Conservation (phyloP, 108 stramenopile genomes). For the Skeletonema grethae region DNA sequence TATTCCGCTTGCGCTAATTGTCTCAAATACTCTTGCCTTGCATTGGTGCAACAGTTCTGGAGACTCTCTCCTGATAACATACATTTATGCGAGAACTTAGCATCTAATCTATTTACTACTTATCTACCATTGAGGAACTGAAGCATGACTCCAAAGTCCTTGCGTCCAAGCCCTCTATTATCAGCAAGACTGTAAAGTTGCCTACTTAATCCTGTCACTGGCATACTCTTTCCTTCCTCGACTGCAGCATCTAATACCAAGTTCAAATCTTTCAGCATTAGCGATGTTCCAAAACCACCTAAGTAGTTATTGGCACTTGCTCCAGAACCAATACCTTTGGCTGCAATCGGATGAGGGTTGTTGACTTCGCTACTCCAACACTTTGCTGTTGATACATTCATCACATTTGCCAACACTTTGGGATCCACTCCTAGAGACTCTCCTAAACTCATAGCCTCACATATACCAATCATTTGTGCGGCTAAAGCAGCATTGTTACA, state of each 20-base stretch:
- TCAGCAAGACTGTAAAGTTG: slow-evolving; percentile 66
- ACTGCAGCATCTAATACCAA: slow-evolving; percentile 70
- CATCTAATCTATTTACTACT: no score
- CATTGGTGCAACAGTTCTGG: no score
- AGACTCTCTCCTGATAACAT: no score
- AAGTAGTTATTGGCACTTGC: slow-evolving; percentile 63
- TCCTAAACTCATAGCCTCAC: slow-evolving; percentile 94
- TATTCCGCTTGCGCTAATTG: no score
- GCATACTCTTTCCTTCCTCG: slow-evolving; percentile 61
- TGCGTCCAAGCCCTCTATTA: slow-evolving; percentile 54
- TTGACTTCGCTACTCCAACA: slow-evolving; percentile 93
- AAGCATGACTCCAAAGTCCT: slow-evolving; percentile 80
- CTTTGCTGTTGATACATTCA: slow-evolving; percentile 92
- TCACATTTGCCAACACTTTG: slow-evolving; percentile 73
- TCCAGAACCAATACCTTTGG: slow-evolving; percentile 65
- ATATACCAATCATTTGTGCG: slow-evolving; percentile 91
- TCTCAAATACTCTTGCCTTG: no score
- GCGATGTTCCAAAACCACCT: slow-evolving; percentile 76
- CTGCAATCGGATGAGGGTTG: slow-evolving; percentile 89
- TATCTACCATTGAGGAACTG: slow-evolving; percentile 58
- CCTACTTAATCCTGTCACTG: slow-evolving; percentile 58
- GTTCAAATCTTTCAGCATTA: slow-evolving; percentile 91
- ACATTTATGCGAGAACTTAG: no score
- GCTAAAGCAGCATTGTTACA: slow-evolving; percentile 95
- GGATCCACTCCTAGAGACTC: slow-evolving; percentile 90